Evolutionary conservation across 2,329 filamentous ascomycete species (phyloP).

Genomic region (Aspergillus latus): DNA sequence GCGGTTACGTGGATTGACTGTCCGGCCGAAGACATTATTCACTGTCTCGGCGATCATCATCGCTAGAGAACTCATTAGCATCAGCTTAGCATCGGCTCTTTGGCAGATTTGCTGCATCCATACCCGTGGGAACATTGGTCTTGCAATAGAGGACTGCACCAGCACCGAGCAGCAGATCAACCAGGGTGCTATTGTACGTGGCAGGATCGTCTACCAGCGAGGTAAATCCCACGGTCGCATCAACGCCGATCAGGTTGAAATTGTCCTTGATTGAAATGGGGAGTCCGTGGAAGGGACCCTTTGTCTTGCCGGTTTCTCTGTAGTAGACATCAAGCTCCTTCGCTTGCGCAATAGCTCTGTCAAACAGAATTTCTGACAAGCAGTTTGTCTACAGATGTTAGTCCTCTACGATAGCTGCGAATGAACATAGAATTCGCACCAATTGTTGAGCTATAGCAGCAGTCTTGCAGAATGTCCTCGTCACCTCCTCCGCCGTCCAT

Average conservation of each 20-base stretch:
- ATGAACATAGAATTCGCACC: conserved; percentile 28
- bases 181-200: conserved; percentile 30
- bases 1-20: conserved; percentile 38
- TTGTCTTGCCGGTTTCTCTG: conserved; percentile 35
- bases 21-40: conserved; percentile 46
- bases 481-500: conserved; percentile 55
- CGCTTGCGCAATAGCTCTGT: conserved; percentile 53
- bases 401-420: background rate
- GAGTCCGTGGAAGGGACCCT: conserved; percentile 45
- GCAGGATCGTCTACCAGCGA: conserved; percentile 17
- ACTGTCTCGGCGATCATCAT: conserved; percentile 43
- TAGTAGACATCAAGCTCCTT: conserved; percentile 55
- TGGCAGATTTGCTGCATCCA: conserved; percentile 18
- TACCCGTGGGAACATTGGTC: conserved; percentile 40
- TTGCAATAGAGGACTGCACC: conserved; percentile 46
- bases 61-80: background rate
- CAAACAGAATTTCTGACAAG: conserved; percentile 58
- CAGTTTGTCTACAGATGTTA: conserved; percentile 54
- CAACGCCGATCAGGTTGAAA: conserved; percentile 32
- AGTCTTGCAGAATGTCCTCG: conserved; percentile 55
- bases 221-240: conserved; percentile 24
- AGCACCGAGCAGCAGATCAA: conserved; percentile 39
- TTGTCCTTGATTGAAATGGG: conserved; percentile 46
- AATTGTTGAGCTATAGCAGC: conserved; percentile 57
- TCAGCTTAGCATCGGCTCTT: background rate